A percentile compares a stretch with the other conserved stretches of the same genome.
Conservation (phyloP, 345 rosid species). For the Pistacia integerrima region DNA sequence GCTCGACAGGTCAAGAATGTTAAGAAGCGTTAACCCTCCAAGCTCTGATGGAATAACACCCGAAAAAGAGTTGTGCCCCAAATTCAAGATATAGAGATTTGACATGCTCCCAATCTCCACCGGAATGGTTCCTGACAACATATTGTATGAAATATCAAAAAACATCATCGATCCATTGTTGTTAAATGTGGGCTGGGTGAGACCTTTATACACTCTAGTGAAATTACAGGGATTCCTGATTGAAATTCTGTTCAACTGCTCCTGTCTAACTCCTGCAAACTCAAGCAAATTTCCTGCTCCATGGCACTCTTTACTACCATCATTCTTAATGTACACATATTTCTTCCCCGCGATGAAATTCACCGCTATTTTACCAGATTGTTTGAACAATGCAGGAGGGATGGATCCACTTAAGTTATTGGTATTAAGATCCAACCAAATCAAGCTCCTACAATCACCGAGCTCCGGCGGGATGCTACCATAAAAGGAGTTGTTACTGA, state of each 20-base stretch:
- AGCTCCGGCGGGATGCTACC: conserved; percentile 90
- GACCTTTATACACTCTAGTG: conserved; percentile 69
- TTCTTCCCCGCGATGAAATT: conserved; percentile 80
- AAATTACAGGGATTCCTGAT: conserved; percentile 82
- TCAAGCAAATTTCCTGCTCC: conserved; percentile 95
- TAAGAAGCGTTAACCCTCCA: conserved; percentile 62
- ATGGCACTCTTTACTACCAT: conserved; percentile 77
- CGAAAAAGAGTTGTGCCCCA: conserved; percentile 74
- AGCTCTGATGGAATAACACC: conserved; percentile 78
- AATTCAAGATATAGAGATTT: conserved; percentile 63
- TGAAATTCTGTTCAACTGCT: conserved; percentile 60
- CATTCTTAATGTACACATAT: conserved; percentile 76
- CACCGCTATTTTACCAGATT: conserved; percentile 79
- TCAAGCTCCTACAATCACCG: conserved; percentile 83
- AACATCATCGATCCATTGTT: conserved; percentile 93
- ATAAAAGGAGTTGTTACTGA: conserved; percentile 81
- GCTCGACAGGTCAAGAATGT: conserved; percentile 84
- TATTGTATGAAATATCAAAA: conserved; percentile 83
- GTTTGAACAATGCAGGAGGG: conserved; percentile 79
- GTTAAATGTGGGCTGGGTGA: conserved; percentile 74
- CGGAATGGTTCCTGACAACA: conserved; percentile 70
- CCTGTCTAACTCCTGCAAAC: conserved; percentile 75
- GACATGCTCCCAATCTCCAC: conserved; percentile 83
- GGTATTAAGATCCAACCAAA: conserved; percentile 93
- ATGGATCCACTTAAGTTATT: conserved; percentile 70